Percentiles rank a stretch among this genome's conserved stretches.
These are phyloP conservation scores for Psidium guajava DNA, from an alignment of 345 rosid species.

Conservation along the genomic window DNA sequence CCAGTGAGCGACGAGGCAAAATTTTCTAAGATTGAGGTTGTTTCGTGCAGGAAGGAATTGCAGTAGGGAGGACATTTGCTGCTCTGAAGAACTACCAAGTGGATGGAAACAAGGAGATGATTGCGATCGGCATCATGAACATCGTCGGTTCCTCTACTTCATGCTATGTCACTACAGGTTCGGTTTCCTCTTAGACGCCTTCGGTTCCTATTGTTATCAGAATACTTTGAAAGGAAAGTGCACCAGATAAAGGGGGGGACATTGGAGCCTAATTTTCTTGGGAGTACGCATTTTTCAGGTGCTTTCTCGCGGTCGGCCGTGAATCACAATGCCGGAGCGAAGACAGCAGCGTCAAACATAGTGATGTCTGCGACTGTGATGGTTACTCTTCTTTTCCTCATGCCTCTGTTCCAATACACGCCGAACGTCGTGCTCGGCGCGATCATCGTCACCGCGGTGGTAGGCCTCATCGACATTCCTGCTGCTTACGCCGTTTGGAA, in stretches of 20 bases:
- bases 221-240: background rate
- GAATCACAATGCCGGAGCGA: conserved; percentile 86
- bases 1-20: background rate
- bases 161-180: conserved; percentile 81
- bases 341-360: conserved; percentile 87
- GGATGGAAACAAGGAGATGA: conserved; percentile 99
- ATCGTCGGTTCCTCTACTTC: conserved; percentile 89
- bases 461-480: conserved; percentile 85
- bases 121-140: conserved; percentile 94
- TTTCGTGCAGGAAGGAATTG: conserved; percentile 79
- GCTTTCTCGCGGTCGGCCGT: conserved; percentile 96
- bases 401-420: conserved; percentile 94
- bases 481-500: conserved; percentile 72
- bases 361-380: conserved; percentile 88
- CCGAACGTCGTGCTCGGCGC: conserved; percentile 89
- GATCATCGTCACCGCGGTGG: conserved; percentile 81
- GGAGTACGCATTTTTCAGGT: conserved; percentile 21
- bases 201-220: background rate
- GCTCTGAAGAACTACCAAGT: conserved; percentile 76
- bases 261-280: background rate
- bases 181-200: background rate
- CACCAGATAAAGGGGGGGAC: background rate
- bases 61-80: conserved; percentile 96
- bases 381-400: conserved; percentile 84
- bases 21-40: background rate